phyloP scores from a whole-genome alignment of 1,139 yeast species.

The Taphrina pruni region DNA sequence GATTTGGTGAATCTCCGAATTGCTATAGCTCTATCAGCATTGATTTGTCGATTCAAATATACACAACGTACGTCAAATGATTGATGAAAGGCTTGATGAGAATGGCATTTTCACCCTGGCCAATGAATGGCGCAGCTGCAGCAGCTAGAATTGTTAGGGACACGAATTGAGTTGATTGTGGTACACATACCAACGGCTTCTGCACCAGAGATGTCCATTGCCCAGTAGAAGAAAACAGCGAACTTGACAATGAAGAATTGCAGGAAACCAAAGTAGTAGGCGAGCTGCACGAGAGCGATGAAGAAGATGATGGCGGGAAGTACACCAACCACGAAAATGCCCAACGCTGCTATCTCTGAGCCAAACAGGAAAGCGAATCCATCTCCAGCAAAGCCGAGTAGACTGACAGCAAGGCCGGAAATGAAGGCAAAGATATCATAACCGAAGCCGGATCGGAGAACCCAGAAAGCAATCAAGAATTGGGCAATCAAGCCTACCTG shows the following conservation, averaged over 20 bases:
- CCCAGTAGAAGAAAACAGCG: constrained; percentile 67
- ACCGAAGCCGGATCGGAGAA: constrained; percentile 66
- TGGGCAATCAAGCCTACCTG: constrained; percentile 69
- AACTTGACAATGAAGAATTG: constrained; percentile 69
- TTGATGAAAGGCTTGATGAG: constrained; percentile 68
- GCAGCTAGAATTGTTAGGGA: constrained; percentile 56
- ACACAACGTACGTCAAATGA: constrained; percentile 57
- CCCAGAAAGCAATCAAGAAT: constrained; percentile 66
- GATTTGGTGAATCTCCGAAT: constrained; percentile 69
- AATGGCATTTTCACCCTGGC: constrained; percentile 72
- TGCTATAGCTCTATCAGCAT: constrained; percentile 43
- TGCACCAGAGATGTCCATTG: constrained; percentile 67
- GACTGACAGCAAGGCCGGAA: constrained; percentile 64
- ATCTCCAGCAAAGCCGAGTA: constrained; percentile 65
- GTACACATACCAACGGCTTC: constrained; percentile 58
- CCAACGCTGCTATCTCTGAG: constrained; percentile 54
- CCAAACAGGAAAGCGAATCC: constrained; percentile 67
- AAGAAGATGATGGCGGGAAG: constrained; percentile 69
- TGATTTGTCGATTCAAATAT: neutral
- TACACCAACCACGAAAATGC: constrained; percentile 65
- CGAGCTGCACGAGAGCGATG: constrained; percentile 67
- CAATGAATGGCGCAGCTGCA: constrained; percentile 72
- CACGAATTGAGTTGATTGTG: neutral
- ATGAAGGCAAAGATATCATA: constrained; percentile 69
- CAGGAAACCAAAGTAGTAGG: constrained; percentile 65